Evolutionary conservation across 2,329 filamentous ascomycete species (phyloP), one percentile per base, ranked within the genome.

Genomic region (Phaeoacremonium minimum): DNA sequence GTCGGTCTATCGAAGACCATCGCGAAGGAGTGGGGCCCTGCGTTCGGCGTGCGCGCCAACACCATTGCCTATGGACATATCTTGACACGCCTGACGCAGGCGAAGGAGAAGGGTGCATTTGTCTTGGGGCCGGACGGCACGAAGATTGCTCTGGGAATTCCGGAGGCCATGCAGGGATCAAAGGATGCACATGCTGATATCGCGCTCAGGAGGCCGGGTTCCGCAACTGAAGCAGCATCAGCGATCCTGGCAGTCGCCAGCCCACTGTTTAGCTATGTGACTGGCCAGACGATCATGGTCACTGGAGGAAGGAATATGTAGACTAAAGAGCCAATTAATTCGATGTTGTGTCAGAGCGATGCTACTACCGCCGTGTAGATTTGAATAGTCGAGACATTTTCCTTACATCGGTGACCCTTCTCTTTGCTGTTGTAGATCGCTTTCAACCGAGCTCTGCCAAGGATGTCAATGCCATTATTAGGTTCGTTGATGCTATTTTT

Each of bases 11-110:
- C 85, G 41, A 94, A 93, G 68, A 89, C 87, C 2, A 87, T 95
- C 54, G 87, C 88, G 4, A 94, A 95, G 66, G 83, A 95, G 67
- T 95, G 88, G 89, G 88, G 88, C 1, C 87, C 86, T 0, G 61
- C 71, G 26, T 95, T 90, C 50, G 88, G 87, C 35, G 88, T 95
- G 6, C 72, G 88, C 40, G 76, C 82, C 28, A 95, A 95, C 61
- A 88, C 87, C 4, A 71, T 95, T 35, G 87, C 87, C 5, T 95
- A 94, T 50, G 89, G 89, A 0, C 77, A 83, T 56, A 91, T 95
- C 47, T 66, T 78, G 49, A 95, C 89, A 1, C 70, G 89, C 4
- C 63, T 95, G 48, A 95, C 89, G 9, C 84, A 80, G 9, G 84
- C 85, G 6, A 95, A 94, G 70, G 89, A 95, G 61, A 77, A 80